Evolutionary conservation across 1,284 basidiomycete genomes (phyloP).

Genomic region (Schizophyllum commune): DNA sequence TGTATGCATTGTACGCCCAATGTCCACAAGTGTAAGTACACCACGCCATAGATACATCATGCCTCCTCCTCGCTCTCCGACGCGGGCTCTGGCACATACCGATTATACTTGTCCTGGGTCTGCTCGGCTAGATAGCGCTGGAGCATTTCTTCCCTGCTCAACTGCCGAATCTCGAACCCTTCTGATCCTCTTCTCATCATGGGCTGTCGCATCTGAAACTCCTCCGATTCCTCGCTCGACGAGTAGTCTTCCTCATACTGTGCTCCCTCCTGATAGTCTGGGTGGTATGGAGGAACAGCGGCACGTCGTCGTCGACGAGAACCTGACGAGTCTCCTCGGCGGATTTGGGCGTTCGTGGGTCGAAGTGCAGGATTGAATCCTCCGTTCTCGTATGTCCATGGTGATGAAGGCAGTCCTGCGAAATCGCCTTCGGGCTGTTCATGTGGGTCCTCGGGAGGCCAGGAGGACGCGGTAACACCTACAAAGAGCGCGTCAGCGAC

Average conservation of each 20-base stretch:
- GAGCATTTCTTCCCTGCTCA: constrained; percentile 55
- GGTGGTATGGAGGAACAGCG: constrained; percentile 67
- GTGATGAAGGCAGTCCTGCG: constrained; percentile 44
- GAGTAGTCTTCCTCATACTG: constrained; percentile 23
- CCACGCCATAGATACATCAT: constrained; percentile 15
- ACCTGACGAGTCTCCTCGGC: constrained; percentile 12
- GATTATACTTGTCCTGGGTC: constrained; percentile 49
- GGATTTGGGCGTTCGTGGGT: constrained; percentile 42
- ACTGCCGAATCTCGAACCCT: constrained; percentile 62
- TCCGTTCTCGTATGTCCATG: constrained; percentile 82
- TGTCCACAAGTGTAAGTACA: too few species aligned
- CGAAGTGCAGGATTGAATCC: constrained; percentile 64
- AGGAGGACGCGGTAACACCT: constrained; percentile 22
- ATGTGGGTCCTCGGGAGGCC: constrained; percentile 56
- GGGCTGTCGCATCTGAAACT: constrained; percentile 21
- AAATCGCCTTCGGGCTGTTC: constrained; percentile 24
- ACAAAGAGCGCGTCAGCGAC: constrained; percentile 12
- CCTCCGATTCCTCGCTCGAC: constrained; percentile 25
- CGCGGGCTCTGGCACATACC: constrained; percentile 48
- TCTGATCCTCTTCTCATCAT: constrained; percentile 65
- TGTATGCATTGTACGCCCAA: too few species aligned
- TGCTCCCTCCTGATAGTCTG: constrained; percentile 41
- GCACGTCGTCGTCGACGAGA: constrained; percentile 24
- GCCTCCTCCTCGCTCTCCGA: constrained; percentile 23
- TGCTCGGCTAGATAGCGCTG: constrained; percentile 49